Conservation (phyloP, 345 rosid genomes). For the Arabidopsis arenosa region DNA sequence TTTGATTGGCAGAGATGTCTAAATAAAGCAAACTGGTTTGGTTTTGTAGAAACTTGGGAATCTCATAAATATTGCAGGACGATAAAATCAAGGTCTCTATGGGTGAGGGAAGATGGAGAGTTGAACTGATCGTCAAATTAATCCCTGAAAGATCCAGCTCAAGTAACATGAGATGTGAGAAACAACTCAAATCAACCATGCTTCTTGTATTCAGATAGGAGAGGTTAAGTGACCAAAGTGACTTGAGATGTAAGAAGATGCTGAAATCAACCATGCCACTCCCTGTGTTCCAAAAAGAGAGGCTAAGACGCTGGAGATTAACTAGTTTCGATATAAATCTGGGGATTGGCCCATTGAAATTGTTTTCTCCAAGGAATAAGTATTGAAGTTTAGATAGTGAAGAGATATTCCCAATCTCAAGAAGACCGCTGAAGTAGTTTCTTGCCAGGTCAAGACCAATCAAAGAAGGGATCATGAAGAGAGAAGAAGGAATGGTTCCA, state of each 20-base stretch:
- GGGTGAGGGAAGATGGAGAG: constrained; percentile 1
- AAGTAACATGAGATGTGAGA: constrained; percentile 16
- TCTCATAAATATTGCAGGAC: constrained; percentile 22
- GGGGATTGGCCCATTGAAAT: constrained; percentile 39
- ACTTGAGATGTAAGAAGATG: constrained; percentile 30
- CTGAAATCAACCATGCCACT: constrained; percentile 6
- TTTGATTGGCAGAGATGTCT: constrained; percentile 41
- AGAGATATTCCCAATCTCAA: constrained; percentile 24
- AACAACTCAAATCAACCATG: neutral
- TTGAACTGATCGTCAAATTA: constrained; percentile 12
- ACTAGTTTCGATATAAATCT: constrained; percentile 21
- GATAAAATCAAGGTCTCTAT: neutral
- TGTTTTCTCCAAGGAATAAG: constrained; percentile 14
- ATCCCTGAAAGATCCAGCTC: constrained; percentile 18
- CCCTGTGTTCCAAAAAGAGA: constrained; percentile 1
- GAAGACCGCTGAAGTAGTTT: constrained; percentile 6
- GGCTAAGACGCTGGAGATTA: neutral
- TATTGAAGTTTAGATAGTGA: neutral
- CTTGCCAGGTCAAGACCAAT: rapidly evolving
- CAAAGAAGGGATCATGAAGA: constrained; percentile 24
- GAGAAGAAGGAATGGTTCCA: constrained; percentile 1
- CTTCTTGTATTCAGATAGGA: constrained; percentile 25
- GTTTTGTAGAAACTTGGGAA: constrained; percentile 35
- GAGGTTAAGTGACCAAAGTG: neutral
- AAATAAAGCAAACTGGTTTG: neutral